phyloP scores from a whole-genome alignment of 2,329 filamentous ascomycete species.

The Nigrospora sphaerica region DNA sequence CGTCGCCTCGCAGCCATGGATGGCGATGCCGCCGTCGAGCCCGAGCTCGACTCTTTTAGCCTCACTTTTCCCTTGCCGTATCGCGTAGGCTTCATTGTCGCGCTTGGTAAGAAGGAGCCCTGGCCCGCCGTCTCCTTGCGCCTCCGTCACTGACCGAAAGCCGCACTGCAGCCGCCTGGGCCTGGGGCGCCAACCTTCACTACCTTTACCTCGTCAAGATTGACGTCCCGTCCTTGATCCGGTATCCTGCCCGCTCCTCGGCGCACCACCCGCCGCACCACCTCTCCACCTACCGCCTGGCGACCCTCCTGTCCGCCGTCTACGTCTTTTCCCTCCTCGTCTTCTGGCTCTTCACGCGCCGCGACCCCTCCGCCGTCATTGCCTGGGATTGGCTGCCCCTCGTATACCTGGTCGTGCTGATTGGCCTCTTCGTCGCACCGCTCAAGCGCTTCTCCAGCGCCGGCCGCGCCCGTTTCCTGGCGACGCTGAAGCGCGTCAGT shows the following conservation, averaged over 20 bases:
- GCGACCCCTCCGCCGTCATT: constrained; percentile 61
- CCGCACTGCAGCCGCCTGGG: constrained; percentile 69
- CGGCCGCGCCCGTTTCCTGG: constrained; percentile 69
- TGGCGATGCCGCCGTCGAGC: constrained; percentile 65
- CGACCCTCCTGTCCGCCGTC: constrained; percentile 65
- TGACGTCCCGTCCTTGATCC: constrained; percentile 79
- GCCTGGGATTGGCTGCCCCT: constrained; percentile 83
- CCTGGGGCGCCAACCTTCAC: constrained; percentile 88
- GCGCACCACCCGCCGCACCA: constrained; percentile 68
- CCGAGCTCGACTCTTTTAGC: constrained; percentile 77
- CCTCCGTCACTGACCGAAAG: constrained; percentile 1
- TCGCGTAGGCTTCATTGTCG: constrained; percentile 76
- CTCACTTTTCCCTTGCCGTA: constrained; percentile 82
- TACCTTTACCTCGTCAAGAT: constrained; percentile 75
- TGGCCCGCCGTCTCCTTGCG: background rate
- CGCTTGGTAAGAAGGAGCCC: constrained; percentile 57
- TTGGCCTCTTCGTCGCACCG: constrained; percentile 66
- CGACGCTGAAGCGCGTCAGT: constrained; percentile 69
- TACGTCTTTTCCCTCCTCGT: constrained; percentile 65
- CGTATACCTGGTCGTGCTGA: constrained; percentile 67
- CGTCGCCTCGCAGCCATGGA: constrained; percentile 45
- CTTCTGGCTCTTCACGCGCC: constrained; percentile 78
- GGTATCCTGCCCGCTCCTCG: constrained; percentile 71
- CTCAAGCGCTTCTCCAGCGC: constrained; percentile 59
- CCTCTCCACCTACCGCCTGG: constrained; percentile 78